These are phyloP conservation scores for Cinnamomum chago DNA, from an alignment of 164 flowering plant species.

Conservation along the genomic window DNA sequence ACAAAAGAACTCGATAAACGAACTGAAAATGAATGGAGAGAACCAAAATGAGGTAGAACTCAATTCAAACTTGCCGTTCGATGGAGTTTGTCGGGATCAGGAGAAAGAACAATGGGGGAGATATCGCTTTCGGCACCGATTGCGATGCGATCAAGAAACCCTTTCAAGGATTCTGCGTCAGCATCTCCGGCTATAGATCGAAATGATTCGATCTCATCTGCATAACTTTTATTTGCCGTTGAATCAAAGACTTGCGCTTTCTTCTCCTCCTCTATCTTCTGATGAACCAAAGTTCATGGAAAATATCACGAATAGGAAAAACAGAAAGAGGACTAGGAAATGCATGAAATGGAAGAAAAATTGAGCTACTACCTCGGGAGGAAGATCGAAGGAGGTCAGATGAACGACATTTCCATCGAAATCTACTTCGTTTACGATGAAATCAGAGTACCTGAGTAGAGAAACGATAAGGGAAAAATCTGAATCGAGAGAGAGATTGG, in stretches of 20 bases:
- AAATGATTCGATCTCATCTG: constrained; percentile 61
- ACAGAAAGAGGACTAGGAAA: background rate
- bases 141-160: constrained; percentile 38
- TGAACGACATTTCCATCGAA: constrained; percentile 80
- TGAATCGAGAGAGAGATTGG: background rate
- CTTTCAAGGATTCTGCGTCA: constrained; percentile 58
- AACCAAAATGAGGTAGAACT: constrained; percentile 1
- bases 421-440: constrained; percentile 93
- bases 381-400: constrained; percentile 64
- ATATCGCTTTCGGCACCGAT: constrained; percentile 34
- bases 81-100: constrained; percentile 74
- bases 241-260: constrained; percentile 25
- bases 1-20: background rate
- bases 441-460: constrained; percentile 70
- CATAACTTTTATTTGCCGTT: constrained; percentile 26
- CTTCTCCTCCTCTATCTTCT: constrained; percentile 18
- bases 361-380: constrained; percentile 48
- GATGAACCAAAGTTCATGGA: background rate
- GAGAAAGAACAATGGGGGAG: constrained; percentile 68
- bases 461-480: background rate
- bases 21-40: background rate
- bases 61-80: constrained; percentile 62
- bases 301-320: background rate
- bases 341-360: background rate
- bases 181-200: constrained; percentile 60